phyloP scores from a whole-genome alignment of 148 eudicot species.

The Rhododendron henanense region DNA sequence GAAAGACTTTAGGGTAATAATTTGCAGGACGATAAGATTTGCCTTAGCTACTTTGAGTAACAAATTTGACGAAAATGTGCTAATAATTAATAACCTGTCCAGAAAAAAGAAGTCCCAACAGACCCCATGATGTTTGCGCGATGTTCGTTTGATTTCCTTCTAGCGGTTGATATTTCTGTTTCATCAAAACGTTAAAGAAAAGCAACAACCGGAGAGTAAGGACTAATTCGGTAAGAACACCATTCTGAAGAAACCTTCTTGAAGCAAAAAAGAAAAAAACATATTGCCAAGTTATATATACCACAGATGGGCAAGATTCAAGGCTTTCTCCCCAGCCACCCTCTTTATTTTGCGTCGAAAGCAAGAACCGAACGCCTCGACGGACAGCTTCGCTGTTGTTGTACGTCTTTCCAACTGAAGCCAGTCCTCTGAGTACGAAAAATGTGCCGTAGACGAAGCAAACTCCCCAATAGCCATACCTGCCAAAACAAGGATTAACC shows the following conservation, averaged over 20 bases:
- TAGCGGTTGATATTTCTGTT: conserved; percentile 37
- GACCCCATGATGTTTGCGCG: conserved; percentile 44
- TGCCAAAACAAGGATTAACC: conserved; percentile 3
- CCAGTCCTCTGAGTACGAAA: conserved; percentile 34
- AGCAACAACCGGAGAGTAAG: not conserved
- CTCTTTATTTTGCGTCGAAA: conserved; percentile 36
- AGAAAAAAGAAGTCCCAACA: conserved; percentile 37
- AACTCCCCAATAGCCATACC: conserved; percentile 57
- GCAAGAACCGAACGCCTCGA: conserved; percentile 30
- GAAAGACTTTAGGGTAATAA: too few species aligned
- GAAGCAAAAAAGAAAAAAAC: too few species aligned
- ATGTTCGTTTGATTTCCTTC: conserved; percentile 35
- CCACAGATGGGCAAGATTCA: conserved; percentile 41
- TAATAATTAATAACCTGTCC: conserved; percentile 32
- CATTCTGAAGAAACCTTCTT: too few species aligned
- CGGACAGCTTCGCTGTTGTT: conserved; percentile 33
- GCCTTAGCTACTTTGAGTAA: too few species aligned
- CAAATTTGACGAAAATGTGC: too few species aligned
- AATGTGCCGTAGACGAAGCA: conserved; percentile 47
- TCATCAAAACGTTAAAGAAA: not conserved
- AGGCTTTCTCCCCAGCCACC: conserved; percentile 56
- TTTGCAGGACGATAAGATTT: too few species aligned
- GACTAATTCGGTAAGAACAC: not conserved
- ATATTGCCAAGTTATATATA: not conserved
- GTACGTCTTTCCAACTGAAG: conserved; percentile 34